Conservation (phyloP, 805 yeast species). For the Metschnikowia arizonensis region DNA sequence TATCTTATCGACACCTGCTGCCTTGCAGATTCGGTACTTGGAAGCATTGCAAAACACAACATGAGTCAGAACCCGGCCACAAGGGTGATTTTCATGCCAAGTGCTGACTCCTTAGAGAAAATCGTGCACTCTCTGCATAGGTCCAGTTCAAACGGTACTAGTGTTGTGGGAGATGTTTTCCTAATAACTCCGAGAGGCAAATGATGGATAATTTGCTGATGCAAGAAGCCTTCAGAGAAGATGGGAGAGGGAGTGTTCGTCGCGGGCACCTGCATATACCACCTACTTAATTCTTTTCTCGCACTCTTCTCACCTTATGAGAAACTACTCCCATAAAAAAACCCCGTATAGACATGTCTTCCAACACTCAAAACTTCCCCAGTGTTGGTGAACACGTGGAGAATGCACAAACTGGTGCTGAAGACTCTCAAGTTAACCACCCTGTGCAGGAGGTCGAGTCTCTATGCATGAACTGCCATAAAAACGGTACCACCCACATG, state of each 20-base stretch:
- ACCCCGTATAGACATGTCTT: conserved; percentile 14
- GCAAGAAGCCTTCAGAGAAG: conserved; percentile 18
- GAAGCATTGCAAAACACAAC: conserved; percentile 75
- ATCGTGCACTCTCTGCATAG: conserved; percentile 26
- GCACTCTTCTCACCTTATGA: too few relatives aligned
- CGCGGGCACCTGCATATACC: too few relatives aligned
- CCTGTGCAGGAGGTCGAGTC: conserved; percentile 96
- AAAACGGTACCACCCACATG: conserved; percentile 79
- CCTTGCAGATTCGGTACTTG: conserved; percentile 73
- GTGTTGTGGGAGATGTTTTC: conserved; percentile 3
- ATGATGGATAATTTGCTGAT: conserved; percentile 17
- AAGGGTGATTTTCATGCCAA: conserved; percentile 74
- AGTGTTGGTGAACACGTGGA: conserved; percentile 31
- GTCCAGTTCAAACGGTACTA: conserved; percentile 5
- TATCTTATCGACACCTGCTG: conserved; percentile 67
- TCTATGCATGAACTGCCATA: conserved; percentile 91
- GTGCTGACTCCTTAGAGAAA: conserved; percentile 40
- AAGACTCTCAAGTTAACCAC: conserved; percentile 85
- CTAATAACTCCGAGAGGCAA: conserved; percentile 10
- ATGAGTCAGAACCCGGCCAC: conserved; percentile 61
- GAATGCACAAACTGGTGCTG: conserved; percentile 53
- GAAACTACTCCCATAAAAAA: too few relatives aligned
- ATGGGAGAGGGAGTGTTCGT: too few relatives aligned
- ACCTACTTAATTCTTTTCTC: too few relatives aligned
- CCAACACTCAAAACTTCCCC: conserved; percentile 15